These are phyloP conservation scores for Pholiota molesta DNA, from an alignment of 768 basidiomycete genomes.

Conservation along the genomic window DNA sequence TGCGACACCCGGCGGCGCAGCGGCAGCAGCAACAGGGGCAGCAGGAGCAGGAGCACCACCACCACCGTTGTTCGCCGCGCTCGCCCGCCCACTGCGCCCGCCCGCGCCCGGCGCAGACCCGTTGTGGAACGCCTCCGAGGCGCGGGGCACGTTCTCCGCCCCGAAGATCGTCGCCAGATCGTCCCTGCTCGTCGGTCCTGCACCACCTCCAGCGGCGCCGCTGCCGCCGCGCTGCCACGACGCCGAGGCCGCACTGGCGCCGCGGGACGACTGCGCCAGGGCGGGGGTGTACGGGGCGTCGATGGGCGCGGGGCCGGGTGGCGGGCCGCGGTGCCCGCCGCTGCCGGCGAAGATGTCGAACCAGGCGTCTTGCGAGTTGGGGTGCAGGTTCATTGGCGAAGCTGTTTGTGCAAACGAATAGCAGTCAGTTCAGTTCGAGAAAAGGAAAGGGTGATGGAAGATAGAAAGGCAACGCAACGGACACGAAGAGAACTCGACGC, in stretches of 20 bases:
- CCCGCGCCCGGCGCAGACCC: background rate
- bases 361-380: conserved; percentile 10
- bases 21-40: background rate
- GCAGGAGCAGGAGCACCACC: background rate
- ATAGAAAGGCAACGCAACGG: no score
- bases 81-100: background rate
- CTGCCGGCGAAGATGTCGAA: conserved; percentile 18
- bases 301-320: background rate
- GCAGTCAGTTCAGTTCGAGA: background rate
- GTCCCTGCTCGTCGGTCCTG: conserved; percentile 4
- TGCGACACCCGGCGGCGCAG: background rate
- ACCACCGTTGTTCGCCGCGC: background rate
- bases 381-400: background rate
- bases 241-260: background rate
- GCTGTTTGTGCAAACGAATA: background rate
- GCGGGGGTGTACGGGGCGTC: background rate
- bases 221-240: background rate
- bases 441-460: background rate
- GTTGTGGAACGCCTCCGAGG: background rate
- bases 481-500: no score
- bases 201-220: background rate
- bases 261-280: background rate
- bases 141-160: background rate
- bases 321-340: background rate
- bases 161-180: conserved; percentile 8